Conservation (phyloP, 352 stramenopile species). For the Pythium periplocum region DNA sequence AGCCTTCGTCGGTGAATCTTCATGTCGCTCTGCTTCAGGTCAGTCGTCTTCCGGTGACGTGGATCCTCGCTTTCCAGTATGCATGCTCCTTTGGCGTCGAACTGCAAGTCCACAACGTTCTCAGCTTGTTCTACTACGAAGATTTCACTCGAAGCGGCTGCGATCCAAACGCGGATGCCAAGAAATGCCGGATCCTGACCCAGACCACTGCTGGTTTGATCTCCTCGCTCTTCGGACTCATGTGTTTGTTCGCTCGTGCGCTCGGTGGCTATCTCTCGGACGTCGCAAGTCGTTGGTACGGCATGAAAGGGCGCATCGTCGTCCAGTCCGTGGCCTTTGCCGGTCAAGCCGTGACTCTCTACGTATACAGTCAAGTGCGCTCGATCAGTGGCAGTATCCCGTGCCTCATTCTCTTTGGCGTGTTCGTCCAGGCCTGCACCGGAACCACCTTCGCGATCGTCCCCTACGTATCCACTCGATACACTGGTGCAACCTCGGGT, state of each 20-base stretch:
- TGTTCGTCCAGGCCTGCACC: slow-evolving; percentile 82
- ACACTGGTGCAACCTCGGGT: slow-evolving; percentile 38
- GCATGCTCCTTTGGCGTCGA: slow-evolving; percentile 93
- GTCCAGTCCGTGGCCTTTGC: slow-evolving; percentile 73
- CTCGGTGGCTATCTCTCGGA: slow-evolving; percentile 86
- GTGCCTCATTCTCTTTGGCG: slow-evolving; percentile 84
- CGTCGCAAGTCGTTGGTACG: slow-evolving; percentile 55
- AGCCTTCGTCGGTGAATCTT: too few species aligned
- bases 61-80: slow-evolving; percentile 91
- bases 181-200: slow-evolving; percentile 26
- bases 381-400: slow-evolving; percentile 50
- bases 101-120: slow-evolving; percentile 93
- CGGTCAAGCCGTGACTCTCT: slow-evolving; percentile 70
- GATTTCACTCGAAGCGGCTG: slow-evolving; percentile 70
- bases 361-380: slow-evolving; percentile 73
- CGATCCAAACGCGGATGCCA: slow-evolving; percentile 17
- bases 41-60: slow-evolving; percentile 58
- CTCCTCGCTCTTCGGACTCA: slow-evolving; percentile 90
- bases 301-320: slow-evolving; percentile 84
- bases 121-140: slow-evolving; percentile 87
- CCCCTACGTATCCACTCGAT: slow-evolving; percentile 39
- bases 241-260: slow-evolving; percentile 90
- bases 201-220: slow-evolving; percentile 64
- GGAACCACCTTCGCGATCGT: slow-evolving; percentile 54
- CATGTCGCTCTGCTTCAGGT: slow-evolving; percentile 29